Evolutionary conservation across 768 basidiomycete genomes (phyloP).

Genomic region (Mrakia blollopis): DNA sequence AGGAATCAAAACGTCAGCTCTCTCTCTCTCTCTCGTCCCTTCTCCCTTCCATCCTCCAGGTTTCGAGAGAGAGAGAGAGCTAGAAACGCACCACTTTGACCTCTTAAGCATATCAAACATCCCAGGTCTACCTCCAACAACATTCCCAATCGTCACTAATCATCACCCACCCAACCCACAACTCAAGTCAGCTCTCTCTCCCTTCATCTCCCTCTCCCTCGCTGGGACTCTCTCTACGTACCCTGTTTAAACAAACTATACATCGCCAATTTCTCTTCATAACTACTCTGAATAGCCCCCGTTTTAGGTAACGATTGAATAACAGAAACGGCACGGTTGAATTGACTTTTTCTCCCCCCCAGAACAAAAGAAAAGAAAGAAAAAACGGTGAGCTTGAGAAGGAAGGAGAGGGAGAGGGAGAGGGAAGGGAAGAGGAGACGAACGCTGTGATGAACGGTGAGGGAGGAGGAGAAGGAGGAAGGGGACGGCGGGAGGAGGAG

Average conservation of each 20-base stretch:
- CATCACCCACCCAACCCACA: neutral
- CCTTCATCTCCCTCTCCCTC: too few species aligned
- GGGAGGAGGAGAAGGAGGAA: neutral
- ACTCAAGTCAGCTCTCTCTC: too few species aligned
- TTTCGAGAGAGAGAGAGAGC: too few species aligned
- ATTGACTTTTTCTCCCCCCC: conserved; percentile 14
- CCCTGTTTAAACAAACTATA: conserved; percentile 28
- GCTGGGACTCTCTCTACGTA: neutral
- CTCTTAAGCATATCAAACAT: conserved; percentile 28
- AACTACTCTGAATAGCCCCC: conserved; percentile 14
- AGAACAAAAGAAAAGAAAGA: neutral
- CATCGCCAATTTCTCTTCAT: conserved; percentile 31
- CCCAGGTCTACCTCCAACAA: conserved; percentile 19
- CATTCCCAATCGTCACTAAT: conserved; percentile 25
- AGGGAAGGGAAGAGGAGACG: neutral
- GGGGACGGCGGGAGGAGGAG: neutral
- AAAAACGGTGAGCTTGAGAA: neutral
- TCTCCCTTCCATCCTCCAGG: too few species aligned
- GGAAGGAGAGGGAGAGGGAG: neutral
- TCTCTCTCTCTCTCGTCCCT: neutral
- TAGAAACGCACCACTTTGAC: conserved; percentile 23
- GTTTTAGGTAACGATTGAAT: conserved; percentile 27
- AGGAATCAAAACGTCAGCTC: neutral
- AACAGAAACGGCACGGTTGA: conserved; percentile 24
- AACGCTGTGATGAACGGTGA: conserved; percentile 2